These are phyloP conservation scores for Phytophthora ramorum DNA, from an alignment of 352 stramenopile species.

Conservation along the genomic window DNA sequence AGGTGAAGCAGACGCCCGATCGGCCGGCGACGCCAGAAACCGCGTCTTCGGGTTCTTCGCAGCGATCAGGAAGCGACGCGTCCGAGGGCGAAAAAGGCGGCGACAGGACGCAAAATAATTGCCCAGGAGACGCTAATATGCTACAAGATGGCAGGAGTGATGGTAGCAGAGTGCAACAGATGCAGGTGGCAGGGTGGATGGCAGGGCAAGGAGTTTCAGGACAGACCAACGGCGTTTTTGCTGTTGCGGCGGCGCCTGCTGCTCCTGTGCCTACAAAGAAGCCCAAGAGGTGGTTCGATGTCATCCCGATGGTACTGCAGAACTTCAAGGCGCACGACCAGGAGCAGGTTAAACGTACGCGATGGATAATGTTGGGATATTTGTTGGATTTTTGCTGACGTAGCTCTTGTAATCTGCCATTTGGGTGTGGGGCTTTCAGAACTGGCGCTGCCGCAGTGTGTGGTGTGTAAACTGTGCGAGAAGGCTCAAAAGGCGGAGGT, in stretches of 20 bases:
- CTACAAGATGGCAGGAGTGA: neutral
- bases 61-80: slow-evolving; percentile 13
- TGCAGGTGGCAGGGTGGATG: neutral
- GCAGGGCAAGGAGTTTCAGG: neutral
- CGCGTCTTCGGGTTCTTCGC: neutral
- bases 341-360: slow-evolving; percentile 42
- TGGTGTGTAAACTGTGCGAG: slow-evolving; percentile 20
- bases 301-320: slow-evolving; percentile 36
- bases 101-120: neutral
- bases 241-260: neutral
- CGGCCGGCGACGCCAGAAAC: slow-evolving; percentile 7
- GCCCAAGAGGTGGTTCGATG: slow-evolving; percentile 40
- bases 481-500: slow-evolving; percentile 21
- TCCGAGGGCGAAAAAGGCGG: slow-evolving; percentile 13
- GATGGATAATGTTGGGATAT: neutral
- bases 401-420: neutral
- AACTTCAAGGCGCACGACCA: slow-evolving; percentile 32
- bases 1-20: neutral
- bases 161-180: neutral
- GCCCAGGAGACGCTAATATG: neutral
- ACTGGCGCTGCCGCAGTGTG: slow-evolving; percentile 33
- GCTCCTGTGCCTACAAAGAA: neutral
- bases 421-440: slow-evolving; percentile 16
- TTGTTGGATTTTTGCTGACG: no score
- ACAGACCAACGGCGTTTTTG: neutral